Conservation (phyloP, 2,329 filamentous ascomycete species). For the Sporothrix mexicana region DNA sequence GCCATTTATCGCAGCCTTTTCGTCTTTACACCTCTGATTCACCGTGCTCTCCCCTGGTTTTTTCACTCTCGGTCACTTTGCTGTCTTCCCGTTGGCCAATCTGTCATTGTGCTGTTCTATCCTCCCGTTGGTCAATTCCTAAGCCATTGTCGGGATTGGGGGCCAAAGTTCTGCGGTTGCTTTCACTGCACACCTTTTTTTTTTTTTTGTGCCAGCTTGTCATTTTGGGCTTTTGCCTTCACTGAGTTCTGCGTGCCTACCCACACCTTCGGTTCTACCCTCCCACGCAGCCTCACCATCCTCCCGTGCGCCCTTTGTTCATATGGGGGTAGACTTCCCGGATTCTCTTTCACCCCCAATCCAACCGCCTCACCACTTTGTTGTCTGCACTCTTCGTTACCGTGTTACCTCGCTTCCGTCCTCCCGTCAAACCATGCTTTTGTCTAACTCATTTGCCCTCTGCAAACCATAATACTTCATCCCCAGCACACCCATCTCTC, state of each 20-base stretch:
- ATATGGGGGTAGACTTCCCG: neutral
- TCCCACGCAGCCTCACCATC: neutral
- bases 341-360: neutral
- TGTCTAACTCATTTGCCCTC: neutral
- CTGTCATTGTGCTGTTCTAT: neutral
- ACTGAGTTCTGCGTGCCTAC: too few species aligned
- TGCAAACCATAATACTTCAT: too few species aligned
- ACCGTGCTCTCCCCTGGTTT: neutral
- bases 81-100: constrained; percentile 12
- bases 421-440: neutral
- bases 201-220: neutral
- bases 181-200: neutral
- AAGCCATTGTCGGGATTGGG: neutral
- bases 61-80: neutral
- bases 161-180: neutral
- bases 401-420: constrained; percentile 16
- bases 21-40: too few species aligned
- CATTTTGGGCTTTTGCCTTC: constrained; percentile 1
- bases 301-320: neutral
- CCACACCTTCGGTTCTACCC: neutral
- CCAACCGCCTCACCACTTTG: neutral
- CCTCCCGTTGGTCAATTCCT: neutral
- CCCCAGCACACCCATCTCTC: neutral
- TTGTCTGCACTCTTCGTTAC: neutral
- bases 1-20: neutral